These are phyloP conservation scores for Colletotrichum liaoningense DNA, from an alignment of 2,329 filamentous ascomycete species.

Conservation along the genomic window DNA sequence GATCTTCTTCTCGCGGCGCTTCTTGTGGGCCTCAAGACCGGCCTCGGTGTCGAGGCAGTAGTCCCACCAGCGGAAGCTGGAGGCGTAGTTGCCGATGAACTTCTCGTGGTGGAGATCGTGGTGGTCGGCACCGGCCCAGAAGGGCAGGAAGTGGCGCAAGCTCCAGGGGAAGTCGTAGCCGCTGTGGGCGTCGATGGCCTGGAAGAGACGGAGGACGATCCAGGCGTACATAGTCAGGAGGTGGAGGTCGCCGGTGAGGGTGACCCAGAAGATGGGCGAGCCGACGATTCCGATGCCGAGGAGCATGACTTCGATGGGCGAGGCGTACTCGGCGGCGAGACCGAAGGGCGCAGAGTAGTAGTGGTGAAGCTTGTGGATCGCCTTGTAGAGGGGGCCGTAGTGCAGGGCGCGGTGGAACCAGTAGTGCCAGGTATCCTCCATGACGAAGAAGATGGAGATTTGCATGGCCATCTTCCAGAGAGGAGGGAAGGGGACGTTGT, in stretches of 20 bases:
- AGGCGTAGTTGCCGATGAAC: slow-evolving; percentile 98
- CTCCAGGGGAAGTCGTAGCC: slow-evolving; percentile 99
- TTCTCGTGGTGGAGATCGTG: slow-evolving; percentile 98
- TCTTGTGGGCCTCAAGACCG: slow-evolving; percentile 86
- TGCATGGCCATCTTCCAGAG: slow-evolving; percentile 89
- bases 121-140: slow-evolving; percentile 98
- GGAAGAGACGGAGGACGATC: slow-evolving; percentile 93
- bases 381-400: slow-evolving; percentile 94
- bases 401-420: slow-evolving; percentile 94
- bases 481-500: slow-evolving; percentile 88
- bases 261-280: slow-evolving; percentile 85
- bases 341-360: slow-evolving; percentile 98
- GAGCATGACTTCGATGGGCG: slow-evolving; percentile 95
- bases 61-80: slow-evolving; percentile 99
- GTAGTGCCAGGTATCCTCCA: slow-evolving; percentile 99
- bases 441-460: slow-evolving; percentile 91
- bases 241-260: slow-evolving; percentile 87
- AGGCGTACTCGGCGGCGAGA: slow-evolving; percentile 96
- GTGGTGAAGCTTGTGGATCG: slow-evolving; percentile 99
- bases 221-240: slow-evolving; percentile 98
- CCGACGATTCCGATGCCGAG: slow-evolving; percentile 89
- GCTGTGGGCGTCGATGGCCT: slow-evolving; percentile 97
- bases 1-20: slow-evolving; percentile 82
- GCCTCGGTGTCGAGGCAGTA: slow-evolving; percentile 93
- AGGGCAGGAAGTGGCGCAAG: slow-evolving; percentile 92